Percentiles rank a stretch among this genome's conserved stretches.
These are phyloP conservation scores for Mangifera indica DNA, from an alignment of 345 rosid genomes.

Conservation along the genomic window DNA sequence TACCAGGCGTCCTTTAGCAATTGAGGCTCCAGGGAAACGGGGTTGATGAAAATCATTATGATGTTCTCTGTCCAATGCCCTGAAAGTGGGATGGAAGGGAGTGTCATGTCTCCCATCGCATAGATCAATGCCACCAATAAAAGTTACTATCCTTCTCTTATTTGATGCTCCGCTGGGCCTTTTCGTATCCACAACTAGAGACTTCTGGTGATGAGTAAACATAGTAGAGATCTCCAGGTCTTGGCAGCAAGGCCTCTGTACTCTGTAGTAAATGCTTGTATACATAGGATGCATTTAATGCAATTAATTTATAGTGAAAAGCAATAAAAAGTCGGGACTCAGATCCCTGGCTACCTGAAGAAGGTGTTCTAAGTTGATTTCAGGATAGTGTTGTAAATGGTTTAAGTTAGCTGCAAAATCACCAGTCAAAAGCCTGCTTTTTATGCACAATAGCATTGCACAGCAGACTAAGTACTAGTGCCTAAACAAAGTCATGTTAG, in stretches of 20 bases:
- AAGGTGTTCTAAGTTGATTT: conserved; percentile 49
- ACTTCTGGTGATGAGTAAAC: conserved; percentile 65
- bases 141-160: conserved; percentile 45
- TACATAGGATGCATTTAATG: too few relatives aligned
- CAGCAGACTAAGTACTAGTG: conserved; percentile 59
- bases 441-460: conserved; percentile 60
- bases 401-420: conserved; percentile 65
- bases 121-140: conserved; percentile 61
- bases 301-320: conserved; percentile 34
- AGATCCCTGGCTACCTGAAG: conserved; percentile 60
- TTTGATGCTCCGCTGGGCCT: conserved; percentile 14
- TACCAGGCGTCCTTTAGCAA: conserved; percentile 51
- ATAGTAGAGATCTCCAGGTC: conserved; percentile 43
- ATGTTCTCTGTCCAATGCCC: conserved; percentile 34
- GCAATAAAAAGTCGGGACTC: conserved; percentile 43
- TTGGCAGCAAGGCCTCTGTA: too few relatives aligned
- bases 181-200: conserved; percentile 39
- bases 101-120: conserved; percentile 56
- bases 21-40: conserved; percentile 32
- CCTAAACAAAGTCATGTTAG: background rate
- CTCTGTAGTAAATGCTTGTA: too few relatives aligned
- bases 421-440: conserved; percentile 49
- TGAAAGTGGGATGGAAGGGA: conserved; percentile 41
- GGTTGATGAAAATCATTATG: conserved; percentile 45
- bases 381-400: conserved; percentile 64